Evolutionary conservation across 2,329 filamentous ascomycete species (phyloP).

Genomic region (Cryoendolithus antarcticus): DNA sequence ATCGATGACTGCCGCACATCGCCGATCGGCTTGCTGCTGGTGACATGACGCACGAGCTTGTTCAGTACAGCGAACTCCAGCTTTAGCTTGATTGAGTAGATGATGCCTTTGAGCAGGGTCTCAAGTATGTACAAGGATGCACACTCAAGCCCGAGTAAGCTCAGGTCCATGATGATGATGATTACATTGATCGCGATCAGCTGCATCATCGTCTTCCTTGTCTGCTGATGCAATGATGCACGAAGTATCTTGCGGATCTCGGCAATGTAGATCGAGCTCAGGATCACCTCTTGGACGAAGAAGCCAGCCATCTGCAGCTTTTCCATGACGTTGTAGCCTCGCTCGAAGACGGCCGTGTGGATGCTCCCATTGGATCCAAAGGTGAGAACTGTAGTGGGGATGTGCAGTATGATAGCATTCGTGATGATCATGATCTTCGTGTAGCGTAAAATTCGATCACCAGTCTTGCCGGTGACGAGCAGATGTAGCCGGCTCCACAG

Average conservation of each 20-base stretch:
- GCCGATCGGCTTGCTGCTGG: conserved; percentile 6
- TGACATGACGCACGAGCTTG: conserved; percentile 19
- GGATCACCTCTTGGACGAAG: conserved; percentile 28
- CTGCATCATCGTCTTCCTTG: conserved; percentile 22
- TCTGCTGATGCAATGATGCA: conserved; percentile 9
- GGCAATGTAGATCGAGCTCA: conserved; percentile 20
- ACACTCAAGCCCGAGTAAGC: conserved; percentile 23
- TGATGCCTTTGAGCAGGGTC: conserved; percentile 26
- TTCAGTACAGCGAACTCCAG: conserved; percentile 22
- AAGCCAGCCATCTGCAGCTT: conserved; percentile 34
- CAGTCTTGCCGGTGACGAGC: conserved; percentile 33
- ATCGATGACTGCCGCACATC: conserved; percentile 10
- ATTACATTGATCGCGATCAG: conserved; percentile 26
- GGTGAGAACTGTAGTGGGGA: conserved; percentile 42
- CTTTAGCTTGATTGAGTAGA: conserved; percentile 24
- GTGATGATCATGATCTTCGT: conserved; percentile 47
- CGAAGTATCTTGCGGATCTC: conserved; percentile 17
- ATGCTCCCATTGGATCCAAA: conserved; percentile 36
- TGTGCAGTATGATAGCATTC: conserved; percentile 41
- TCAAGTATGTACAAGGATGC: conserved; percentile 22
- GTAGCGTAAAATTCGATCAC: conserved; percentile 35
- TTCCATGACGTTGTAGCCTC: conserved; percentile 31
- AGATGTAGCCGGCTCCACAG: conserved; percentile 52
- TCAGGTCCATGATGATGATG: conserved; percentile 27
- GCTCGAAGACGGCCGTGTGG: conserved; percentile 19